Conservation (phyloP, 768 basidiomycete species). For the Russula earlei region DNA sequence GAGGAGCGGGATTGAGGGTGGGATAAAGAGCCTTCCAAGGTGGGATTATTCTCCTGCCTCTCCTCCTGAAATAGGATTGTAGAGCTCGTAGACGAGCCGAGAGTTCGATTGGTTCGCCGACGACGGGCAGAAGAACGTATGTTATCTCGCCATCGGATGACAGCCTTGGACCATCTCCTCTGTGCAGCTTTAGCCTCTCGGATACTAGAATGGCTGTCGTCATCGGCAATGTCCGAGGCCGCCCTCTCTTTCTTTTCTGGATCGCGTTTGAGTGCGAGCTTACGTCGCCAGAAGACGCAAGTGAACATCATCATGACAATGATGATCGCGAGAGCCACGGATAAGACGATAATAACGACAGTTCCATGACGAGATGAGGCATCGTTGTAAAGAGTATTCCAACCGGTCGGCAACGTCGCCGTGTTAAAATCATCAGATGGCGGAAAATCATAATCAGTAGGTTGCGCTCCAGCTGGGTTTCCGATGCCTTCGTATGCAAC, state of each 20-base stretch:
- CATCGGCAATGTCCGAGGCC: slow-evolving; percentile 22
- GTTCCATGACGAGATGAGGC: slow-evolving; percentile 1
- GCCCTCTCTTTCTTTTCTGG: slow-evolving; percentile 40
- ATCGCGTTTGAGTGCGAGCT: slow-evolving; percentile 34
- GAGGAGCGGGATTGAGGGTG: background rate
- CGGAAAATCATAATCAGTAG: background rate
- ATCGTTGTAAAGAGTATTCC: slow-evolving; percentile 1
- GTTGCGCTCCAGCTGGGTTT: background rate
- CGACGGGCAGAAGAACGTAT: slow-evolving; percentile 52
- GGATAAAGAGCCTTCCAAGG: background rate
- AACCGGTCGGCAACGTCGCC: slow-evolving; percentile 22
- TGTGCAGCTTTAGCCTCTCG: slow-evolving; percentile 42
- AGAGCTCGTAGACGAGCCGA: background rate
- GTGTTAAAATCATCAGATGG: slow-evolving; percentile 18
- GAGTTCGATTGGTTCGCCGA: slow-evolving; percentile 31
- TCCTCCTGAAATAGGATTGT: background rate
- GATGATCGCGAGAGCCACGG: slow-evolving; percentile 50
- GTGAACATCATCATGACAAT: slow-evolving; percentile 54
- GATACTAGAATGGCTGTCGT: slow-evolving; percentile 23
- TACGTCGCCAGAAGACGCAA: slow-evolving; percentile 53
- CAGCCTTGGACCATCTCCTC: slow-evolving; percentile 55
- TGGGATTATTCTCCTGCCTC: background rate
- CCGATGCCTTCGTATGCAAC: background rate
- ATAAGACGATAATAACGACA: slow-evolving; percentile 37
- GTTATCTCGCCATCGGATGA: slow-evolving; percentile 59